These are phyloP conservation scores for Trypanosoma conorhini DNA, from an alignment of 208 protist species.

Conservation along the genomic window DNA sequence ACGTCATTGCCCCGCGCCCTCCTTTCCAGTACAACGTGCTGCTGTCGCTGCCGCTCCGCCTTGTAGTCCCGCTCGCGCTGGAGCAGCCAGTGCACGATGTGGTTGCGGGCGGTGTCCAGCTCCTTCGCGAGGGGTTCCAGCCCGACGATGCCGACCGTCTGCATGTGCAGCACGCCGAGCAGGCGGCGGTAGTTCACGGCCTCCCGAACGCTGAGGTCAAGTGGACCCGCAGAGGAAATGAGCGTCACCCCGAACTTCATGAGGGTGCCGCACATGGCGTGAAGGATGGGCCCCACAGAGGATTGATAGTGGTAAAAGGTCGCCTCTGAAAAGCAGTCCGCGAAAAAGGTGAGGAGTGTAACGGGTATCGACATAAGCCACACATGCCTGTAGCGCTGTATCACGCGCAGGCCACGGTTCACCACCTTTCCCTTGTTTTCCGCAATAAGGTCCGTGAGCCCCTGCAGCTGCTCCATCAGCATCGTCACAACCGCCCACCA, in stretches of 20 bases:
- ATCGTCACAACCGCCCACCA: conserved; percentile 53
- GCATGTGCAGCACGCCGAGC: conserved; percentile 39
- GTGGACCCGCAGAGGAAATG: conserved; percentile 35
- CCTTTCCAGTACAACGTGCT: not conserved
- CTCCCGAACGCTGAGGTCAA: conserved; percentile 49
- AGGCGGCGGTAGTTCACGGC: conserved; percentile 60
- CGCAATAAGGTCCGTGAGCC: conserved; percentile 26
- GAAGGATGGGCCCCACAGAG: conserved; percentile 33
- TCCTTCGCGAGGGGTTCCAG: conserved; percentile 23
- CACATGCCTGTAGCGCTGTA: conserved; percentile 48
- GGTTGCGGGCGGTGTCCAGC: conserved; percentile 26
- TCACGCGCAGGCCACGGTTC: conserved; percentile 41
- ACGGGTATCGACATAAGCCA: conserved; percentile 52
- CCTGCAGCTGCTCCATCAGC: conserved; percentile 30
- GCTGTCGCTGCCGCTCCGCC: conserved; percentile 16
- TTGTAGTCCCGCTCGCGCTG: conserved; percentile 34
- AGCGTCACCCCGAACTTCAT: conserved; percentile 40
- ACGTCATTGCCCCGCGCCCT: not conserved
- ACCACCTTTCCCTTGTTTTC: conserved; percentile 22
- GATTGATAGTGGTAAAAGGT: conserved; percentile 38
- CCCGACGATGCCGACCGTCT: conserved; percentile 21
- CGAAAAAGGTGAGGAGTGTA: conserved; percentile 49
- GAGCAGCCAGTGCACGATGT: conserved; percentile 47
- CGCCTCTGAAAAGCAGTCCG: conserved; percentile 56
- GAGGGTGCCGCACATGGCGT: conserved; percentile 26